Conservation (phyloP, 345 rosid species). For the Gossypium australe region DNA sequence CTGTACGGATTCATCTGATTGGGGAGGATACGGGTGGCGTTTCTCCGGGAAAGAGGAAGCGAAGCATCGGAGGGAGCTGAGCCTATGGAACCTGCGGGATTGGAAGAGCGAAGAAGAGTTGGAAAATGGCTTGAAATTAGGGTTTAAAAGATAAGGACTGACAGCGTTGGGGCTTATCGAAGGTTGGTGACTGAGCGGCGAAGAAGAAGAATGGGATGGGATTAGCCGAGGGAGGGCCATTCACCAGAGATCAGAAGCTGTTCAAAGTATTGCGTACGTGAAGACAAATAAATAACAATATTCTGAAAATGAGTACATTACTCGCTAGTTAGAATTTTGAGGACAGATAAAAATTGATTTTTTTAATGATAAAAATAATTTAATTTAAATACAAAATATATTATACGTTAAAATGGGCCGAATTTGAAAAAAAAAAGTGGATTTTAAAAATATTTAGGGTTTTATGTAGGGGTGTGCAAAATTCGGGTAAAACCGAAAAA, state of each 20-base stretch:
- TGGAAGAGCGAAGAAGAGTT: slow-evolving; percentile 8
- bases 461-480: too few species aligned
- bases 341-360: too few species aligned
- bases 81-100: slow-evolving; percentile 10
- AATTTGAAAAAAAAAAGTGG: too few species aligned
- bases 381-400: too few species aligned
- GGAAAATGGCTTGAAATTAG: slow-evolving; percentile 14
- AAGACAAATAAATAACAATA: too few species aligned
- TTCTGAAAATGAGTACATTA: too few species aligned
- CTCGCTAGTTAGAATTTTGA: too few species aligned
- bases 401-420: too few species aligned
- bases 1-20: slow-evolving; percentile 59
- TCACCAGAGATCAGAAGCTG: neutral
- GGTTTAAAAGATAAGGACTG: slow-evolving; percentile 6
- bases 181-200: slow-evolving; percentile 30
- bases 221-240: slow-evolving; percentile 72
- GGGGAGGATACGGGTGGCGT: slow-evolving; percentile 40
- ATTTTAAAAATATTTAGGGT: too few species aligned
- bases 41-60: slow-evolving; percentile 59
- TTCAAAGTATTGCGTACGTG: neutral
- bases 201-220: slow-evolving; percentile 36
- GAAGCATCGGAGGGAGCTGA: slow-evolving; percentile 35
- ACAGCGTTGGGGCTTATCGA: slow-evolving; percentile 25
- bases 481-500: too few species aligned
- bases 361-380: too few species aligned